A percentile compares a stretch with the other conserved stretches of the same genome.
Conservation (phyloP, 768 basidiomycete species). For the Crassisporium funariophilum region DNA sequence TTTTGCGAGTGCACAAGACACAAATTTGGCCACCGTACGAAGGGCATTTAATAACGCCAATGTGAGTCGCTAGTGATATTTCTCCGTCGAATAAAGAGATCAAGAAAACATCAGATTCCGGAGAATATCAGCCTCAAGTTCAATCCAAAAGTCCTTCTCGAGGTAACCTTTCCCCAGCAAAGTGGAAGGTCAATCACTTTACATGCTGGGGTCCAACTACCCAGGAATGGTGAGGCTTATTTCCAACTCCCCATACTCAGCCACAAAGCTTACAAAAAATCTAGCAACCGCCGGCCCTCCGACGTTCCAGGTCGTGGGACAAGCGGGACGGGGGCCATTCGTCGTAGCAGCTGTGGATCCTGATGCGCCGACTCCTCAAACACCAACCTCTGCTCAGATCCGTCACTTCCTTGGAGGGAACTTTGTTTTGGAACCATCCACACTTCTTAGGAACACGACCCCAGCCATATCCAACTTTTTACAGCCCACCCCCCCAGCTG, state of each 20-base stretch:
- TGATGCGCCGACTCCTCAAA: slow-evolving; percentile 48
- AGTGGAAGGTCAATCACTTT: slow-evolving; percentile 17
- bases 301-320: not conserved
- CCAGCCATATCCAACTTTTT: not conserved
- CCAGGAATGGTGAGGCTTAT: slow-evolving; percentile 6
- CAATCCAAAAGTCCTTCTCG: slow-evolving; percentile 25
- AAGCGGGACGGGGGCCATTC: slow-evolving; percentile 35
- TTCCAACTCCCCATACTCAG: no score
- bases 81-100: not conserved
- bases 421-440: not conserved
- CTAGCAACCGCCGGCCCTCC: not conserved
- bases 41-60: slow-evolving; percentile 27
- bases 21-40: slow-evolving; percentile 13
- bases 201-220: slow-evolving; percentile 25
- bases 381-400: slow-evolving; percentile 37
- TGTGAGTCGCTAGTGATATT: slow-evolving; percentile 11
- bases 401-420: slow-evolving; percentile 1
- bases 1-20: slow-evolving; percentile 24
- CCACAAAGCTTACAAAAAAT: no score
- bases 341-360: slow-evolving; percentile 47
- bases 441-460: not conserved
- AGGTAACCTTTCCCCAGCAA: slow-evolving; percentile 25
- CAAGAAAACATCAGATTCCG: slow-evolving; percentile 21
- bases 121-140: slow-evolving; percentile 22
- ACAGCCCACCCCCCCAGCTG: not conserved